These are phyloP conservation scores for Coelastrella sp. DNA, from an alignment of 139 green algal species.

Conservation along the genomic window DNA sequence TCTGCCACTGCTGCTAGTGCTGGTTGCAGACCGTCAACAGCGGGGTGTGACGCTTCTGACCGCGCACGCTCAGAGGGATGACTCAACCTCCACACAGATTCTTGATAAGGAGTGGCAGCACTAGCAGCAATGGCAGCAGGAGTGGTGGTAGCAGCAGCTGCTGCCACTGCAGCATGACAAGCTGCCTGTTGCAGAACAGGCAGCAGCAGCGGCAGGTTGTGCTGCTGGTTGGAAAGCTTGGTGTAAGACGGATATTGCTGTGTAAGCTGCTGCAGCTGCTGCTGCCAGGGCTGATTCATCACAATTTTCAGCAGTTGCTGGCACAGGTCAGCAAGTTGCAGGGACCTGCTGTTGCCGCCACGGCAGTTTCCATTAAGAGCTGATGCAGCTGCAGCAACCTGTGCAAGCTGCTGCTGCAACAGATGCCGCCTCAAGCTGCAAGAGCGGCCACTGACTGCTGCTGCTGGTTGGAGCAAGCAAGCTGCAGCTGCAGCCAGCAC, in stretches of 20 bases:
- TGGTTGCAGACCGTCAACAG: slow-evolving; percentile 68
- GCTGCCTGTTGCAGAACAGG: slow-evolving; percentile 32
- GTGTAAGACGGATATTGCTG: slow-evolving; percentile 30
- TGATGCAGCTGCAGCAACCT: slow-evolving; percentile 33
- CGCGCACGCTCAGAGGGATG: slow-evolving; percentile 63
- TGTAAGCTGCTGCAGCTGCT: slow-evolving; percentile 17
- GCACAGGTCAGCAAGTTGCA: neutral
- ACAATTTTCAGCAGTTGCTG: slow-evolving; percentile 22
- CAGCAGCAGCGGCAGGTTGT: slow-evolving; percentile 23
- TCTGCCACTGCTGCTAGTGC: slow-evolving; percentile 54
- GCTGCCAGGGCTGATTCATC: neutral
- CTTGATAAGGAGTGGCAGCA: slow-evolving; percentile 59
- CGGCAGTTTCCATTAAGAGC: neutral
- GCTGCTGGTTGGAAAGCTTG: neutral
- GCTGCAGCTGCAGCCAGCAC: slow-evolving; percentile 6
- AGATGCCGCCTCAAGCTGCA: slow-evolving; percentile 23
- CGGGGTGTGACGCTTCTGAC: slow-evolving; percentile 62
- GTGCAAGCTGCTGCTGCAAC: slow-evolving; percentile 39
- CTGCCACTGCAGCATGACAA: slow-evolving; percentile 23
- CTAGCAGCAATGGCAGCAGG: slow-evolving; percentile 32
- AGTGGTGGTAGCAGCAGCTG: slow-evolving; percentile 3
- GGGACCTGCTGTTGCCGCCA: neutral
- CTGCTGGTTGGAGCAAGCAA: neutral
- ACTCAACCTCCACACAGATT: slow-evolving; percentile 66
- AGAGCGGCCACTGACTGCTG: neutral